Conservation (phyloP, 441 rosid genomes). For the Metrosideros polymorpha region DNA sequence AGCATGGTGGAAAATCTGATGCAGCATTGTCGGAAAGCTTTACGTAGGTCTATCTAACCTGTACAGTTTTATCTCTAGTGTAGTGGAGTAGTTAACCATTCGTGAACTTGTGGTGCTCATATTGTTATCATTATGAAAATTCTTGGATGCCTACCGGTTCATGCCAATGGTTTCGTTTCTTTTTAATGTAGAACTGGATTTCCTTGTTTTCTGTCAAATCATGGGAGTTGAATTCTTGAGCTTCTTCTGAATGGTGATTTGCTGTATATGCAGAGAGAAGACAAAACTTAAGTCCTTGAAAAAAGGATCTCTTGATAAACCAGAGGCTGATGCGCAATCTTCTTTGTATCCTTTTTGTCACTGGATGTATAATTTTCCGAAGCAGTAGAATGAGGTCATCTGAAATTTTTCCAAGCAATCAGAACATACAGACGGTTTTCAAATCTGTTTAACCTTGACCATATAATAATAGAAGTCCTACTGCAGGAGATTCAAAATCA, state of each 20-base stretch:
- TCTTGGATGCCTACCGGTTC: not conserved
- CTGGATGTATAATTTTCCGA: not conserved
- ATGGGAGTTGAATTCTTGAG: not conserved
- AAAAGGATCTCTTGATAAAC: constrained; percentile 39
- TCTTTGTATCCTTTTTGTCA: constrained; percentile 51
- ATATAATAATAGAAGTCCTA: constrained; percentile 44
- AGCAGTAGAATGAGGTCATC: not conserved
- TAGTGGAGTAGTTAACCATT: not conserved
- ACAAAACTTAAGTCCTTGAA: constrained; percentile 45
- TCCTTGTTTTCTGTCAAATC: not conserved
- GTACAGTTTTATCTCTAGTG: not conserved
- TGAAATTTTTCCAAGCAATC: not conserved
- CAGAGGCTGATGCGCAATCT: constrained; percentile 55
- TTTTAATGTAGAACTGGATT: not conserved
- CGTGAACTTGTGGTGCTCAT: not conserved
- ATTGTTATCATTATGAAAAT: not conserved
- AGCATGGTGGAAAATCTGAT: constrained; percentile 55
- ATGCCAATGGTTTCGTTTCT: not conserved
- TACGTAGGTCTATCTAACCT: constrained; percentile 34
- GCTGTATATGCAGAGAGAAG: constrained; percentile 49
- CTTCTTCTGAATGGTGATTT: constrained; percentile 19
- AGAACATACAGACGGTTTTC: not conserved
- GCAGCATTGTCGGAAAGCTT: constrained; percentile 30
- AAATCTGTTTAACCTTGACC: constrained; percentile 26
- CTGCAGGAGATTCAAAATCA: constrained; percentile 55